Conservation (phyloP, 2,329 filamentous ascomycete species). For the Neofusicoccum parvum region DNA sequence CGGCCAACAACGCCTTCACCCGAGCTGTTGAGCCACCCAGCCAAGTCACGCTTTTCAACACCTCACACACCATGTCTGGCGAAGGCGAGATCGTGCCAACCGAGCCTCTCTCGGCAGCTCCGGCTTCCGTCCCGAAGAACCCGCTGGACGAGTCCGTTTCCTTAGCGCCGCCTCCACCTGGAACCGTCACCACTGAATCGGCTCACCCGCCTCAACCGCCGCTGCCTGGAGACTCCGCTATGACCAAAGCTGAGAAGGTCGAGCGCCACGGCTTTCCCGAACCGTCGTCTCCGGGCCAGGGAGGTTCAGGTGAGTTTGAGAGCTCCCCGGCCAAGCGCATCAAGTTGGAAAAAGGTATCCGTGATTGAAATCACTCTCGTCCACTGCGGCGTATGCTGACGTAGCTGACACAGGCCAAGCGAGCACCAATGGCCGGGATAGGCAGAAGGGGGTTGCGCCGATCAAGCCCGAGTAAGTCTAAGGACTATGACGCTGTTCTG, state of each 20-base stretch:
- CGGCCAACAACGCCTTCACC: constrained; percentile 7
- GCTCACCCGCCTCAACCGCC: constrained; percentile 38
- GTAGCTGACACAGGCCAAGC: constrained; percentile 10
- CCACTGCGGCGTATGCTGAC: constrained; percentile 3
- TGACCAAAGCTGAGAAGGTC: constrained; percentile 44
- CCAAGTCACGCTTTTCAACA: constrained; percentile 2
- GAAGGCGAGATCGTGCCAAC: not conserved
- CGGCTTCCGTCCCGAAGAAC: not conserved
- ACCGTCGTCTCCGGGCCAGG: constrained; percentile 26
- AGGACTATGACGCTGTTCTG: constrained; percentile 23
- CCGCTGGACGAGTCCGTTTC: constrained; percentile 2
- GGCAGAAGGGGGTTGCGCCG: constrained; percentile 61
- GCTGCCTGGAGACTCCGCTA: constrained; percentile 39
- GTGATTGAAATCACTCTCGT: constrained; percentile 2
- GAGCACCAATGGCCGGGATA: constrained; percentile 26
- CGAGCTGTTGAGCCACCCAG: not conserved
- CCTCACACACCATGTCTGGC: constrained; percentile 7
- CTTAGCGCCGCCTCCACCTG: constrained; percentile 10
- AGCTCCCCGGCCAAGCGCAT: constrained; percentile 32
- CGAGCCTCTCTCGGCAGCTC: not conserved
- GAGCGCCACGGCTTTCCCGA: constrained; percentile 34
- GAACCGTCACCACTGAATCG: constrained; percentile 22
- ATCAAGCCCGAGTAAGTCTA: constrained; percentile 70
- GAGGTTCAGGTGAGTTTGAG: constrained; percentile 30
- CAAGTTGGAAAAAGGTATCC: constrained; percentile 16